A percentile compares a stretch with the other conserved stretches of the same genome.
phyloP scores from a whole-genome alignment of 345 rosid genomes.

The Passiflora organensis region DNA sequence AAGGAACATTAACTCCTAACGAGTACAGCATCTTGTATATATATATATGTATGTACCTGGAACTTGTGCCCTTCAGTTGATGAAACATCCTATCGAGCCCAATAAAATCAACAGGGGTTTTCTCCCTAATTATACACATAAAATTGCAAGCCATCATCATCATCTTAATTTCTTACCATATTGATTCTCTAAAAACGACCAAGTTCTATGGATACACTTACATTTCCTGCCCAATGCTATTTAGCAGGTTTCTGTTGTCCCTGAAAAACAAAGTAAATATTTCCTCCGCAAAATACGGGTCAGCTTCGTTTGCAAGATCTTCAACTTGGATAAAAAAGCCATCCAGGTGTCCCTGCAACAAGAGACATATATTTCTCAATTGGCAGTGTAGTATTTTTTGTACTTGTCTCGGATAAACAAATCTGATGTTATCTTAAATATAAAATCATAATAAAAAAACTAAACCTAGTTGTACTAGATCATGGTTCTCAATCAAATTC shows the following conservation, averaged over 20 bases:
- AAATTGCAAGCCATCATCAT: not conserved
- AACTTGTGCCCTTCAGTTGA: slow-evolving; percentile 21
- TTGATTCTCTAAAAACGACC: too few species aligned
- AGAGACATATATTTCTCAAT: not conserved
- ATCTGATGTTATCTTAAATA: too few species aligned
- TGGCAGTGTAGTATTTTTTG: too few species aligned
- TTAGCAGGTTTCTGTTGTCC: slow-evolving; percentile 19
- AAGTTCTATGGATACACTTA: too few species aligned
- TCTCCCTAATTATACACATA: slow-evolving; percentile 8
- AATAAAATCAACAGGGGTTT: slow-evolving; percentile 9
- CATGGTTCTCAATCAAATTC: too few species aligned
- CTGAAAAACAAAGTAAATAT: slow-evolving; percentile 15
- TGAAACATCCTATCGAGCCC: slow-evolving; percentile 15
- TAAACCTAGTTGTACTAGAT: too few species aligned
- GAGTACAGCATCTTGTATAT: not conserved
- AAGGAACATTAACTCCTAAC: not conserved
- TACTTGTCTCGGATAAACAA: too few species aligned
- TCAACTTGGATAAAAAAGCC: slow-evolving; percentile 26
- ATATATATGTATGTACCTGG: slow-evolving; percentile 19
- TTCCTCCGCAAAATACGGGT: slow-evolving; percentile 30
- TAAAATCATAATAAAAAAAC: too few species aligned
- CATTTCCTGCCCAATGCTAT: slow-evolving; percentile 17
- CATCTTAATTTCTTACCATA: too few species aligned
- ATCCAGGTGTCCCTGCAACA: slow-evolving; percentile 29
- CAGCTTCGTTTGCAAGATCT: slow-evolving; percentile 11